Conservation (phyloP, 2,329 filamentous ascomycete genomes). For the Trichophaea hybrida region DNA sequence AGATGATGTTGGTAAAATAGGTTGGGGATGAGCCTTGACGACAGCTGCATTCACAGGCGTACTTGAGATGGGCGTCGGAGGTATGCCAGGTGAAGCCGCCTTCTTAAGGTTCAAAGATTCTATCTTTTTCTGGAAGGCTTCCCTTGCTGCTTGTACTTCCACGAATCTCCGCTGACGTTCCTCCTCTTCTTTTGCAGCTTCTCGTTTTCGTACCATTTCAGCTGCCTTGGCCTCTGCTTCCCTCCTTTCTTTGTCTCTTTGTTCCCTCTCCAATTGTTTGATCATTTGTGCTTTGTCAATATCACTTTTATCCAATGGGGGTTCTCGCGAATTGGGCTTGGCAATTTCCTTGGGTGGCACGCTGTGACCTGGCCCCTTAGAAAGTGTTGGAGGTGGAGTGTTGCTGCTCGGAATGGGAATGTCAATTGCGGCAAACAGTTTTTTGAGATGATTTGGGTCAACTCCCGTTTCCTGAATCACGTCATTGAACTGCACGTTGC, state of each 20-base stretch:
- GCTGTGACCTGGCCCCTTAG: constrained; percentile 18
- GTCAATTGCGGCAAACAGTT: constrained; percentile 38
- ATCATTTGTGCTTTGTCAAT: constrained; percentile 24
- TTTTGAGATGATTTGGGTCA: constrained; percentile 35
- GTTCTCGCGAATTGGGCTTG: constrained; percentile 12
- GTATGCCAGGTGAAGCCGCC: constrained; percentile 11
- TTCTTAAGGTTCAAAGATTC: constrained; percentile 21
- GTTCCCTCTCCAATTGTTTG: constrained; percentile 25
- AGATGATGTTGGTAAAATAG: constrained; percentile 3
- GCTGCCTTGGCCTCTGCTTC: constrained; percentile 58
- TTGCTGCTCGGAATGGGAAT: background rate
- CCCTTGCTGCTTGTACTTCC: constrained; percentile 19
- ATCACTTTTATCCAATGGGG: constrained; percentile 11
- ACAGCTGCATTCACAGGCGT: constrained; percentile 17
- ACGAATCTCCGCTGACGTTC: constrained; percentile 17
- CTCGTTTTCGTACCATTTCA: constrained; percentile 37
- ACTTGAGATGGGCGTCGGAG: constrained; percentile 20
- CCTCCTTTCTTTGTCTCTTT: constrained; percentile 44
- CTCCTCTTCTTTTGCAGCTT: constrained; percentile 19
- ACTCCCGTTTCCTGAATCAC: constrained; percentile 38
- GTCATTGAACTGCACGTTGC: constrained; percentile 42
- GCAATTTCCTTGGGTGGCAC: constrained; percentile 7
- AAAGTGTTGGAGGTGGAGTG: background rate
- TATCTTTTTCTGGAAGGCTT: constrained; percentile 21
- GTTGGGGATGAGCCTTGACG: constrained; percentile 4